phyloP scores from a whole-genome alignment of 208 protist species.

The Acanthamoeba royreba region DNA sequence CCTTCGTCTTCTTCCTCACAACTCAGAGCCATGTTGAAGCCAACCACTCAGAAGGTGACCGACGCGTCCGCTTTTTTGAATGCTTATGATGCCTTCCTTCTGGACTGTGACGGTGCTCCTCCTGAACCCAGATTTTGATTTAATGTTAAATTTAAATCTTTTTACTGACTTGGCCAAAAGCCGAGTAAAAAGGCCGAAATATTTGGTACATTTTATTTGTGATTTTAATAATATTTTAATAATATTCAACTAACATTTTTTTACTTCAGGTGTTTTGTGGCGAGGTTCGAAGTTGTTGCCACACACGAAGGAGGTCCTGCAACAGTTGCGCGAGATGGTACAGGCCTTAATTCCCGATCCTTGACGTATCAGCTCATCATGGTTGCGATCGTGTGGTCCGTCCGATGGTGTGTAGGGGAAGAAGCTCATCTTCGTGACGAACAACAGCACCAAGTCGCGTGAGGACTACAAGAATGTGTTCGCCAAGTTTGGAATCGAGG shows the following conservation, averaged over 20 bases:
- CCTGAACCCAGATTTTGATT: too few relatives aligned
- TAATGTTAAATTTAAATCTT: background rate
- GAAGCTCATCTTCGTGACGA: conserved; percentile 77
- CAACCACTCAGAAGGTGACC: background rate
- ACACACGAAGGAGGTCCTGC: conserved; percentile 48
- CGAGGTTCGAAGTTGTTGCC: background rate
- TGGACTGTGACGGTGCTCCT: conserved; percentile 74
- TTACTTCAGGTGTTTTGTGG: conserved; percentile 67
- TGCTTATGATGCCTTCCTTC: conserved; percentile 54
- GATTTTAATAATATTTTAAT: too few relatives aligned
- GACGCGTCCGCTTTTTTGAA: conserved; percentile 43
- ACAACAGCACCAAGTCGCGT: conserved; percentile 76
- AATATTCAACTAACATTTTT: too few relatives aligned
- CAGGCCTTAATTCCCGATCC: too few relatives aligned
- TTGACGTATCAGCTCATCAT: too few relatives aligned
- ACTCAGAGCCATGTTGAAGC: too few relatives aligned
- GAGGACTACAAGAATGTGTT: conserved; percentile 64
- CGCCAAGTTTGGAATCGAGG: conserved; percentile 42
- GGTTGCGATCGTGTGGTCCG: too few relatives aligned
- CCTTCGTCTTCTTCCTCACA: too few relatives aligned
- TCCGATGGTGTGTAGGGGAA: conserved; percentile 68
- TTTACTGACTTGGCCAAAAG: background rate
- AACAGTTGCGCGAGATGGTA: conserved; percentile 21
- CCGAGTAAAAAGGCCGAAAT: background rate
- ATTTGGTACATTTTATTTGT: background rate